Conservation (phyloP, 2,329 filamentous ascomycete genomes). For the Sporothrix phasma region DNA sequence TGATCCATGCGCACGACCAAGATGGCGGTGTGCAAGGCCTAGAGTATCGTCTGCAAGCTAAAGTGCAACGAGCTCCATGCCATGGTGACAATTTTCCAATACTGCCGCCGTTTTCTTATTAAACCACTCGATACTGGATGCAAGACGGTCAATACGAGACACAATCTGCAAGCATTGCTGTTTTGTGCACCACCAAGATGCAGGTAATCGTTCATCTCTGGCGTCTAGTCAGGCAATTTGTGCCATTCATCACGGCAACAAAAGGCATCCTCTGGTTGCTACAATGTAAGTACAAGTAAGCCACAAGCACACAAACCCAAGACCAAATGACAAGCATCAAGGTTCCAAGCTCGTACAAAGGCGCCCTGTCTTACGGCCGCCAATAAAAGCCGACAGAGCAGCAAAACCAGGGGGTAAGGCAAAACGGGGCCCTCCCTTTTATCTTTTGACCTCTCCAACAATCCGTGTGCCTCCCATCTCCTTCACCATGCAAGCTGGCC, state of each 20-base stretch:
- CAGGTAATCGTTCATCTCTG: neutral
- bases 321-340: neutral
- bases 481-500: conserved; percentile 3
- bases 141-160: neutral
- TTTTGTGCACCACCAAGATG: neutral
- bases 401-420: too few relatives aligned
- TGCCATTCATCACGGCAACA: neutral
- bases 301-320: neutral
- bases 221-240: neutral
- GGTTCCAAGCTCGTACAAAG: neutral
- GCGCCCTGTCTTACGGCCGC: neutral
- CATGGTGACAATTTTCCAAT: neutral
- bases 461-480: neutral
- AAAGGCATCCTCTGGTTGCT: too few relatives aligned
- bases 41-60: too few relatives aligned
- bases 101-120: neutral
- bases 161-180: neutral
- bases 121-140: neutral
- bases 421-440: too few relatives aligned
- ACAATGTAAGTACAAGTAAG: too few relatives aligned
- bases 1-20: too few relatives aligned
- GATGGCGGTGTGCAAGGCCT: too few relatives aligned
- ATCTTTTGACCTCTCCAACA: neutral
- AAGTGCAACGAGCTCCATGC: too few relatives aligned
- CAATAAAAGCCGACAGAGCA: neutral